These are phyloP conservation scores for Climacium dendroides DNA, from an alignment of 225 moss, liverwort and hornwort species.

Conservation along the genomic window DNA sequence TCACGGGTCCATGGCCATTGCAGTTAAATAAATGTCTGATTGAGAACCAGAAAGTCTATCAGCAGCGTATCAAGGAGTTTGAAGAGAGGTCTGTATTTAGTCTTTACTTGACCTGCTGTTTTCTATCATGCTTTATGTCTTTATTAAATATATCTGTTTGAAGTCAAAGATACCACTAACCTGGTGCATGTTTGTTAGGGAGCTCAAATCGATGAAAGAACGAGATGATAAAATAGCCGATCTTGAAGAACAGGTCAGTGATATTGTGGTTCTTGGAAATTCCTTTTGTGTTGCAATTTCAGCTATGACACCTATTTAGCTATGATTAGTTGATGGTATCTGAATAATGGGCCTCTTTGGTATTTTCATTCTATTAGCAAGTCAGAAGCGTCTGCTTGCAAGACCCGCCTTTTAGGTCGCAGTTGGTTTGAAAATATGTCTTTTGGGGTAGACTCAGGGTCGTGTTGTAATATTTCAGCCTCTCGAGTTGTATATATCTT, in stretches of 20 bases:
- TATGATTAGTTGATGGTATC: background rate
- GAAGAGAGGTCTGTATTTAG: constrained; percentile 54
- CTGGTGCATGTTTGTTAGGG: constrained; percentile 17
- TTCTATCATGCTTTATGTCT: background rate
- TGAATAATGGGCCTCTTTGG: background rate
- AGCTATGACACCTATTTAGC: background rate
- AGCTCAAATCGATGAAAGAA: constrained; percentile 24
- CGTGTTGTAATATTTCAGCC: background rate
- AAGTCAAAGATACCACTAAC: background rate
- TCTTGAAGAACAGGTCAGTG: constrained; percentile 79
- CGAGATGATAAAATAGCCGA: constrained; percentile 65
- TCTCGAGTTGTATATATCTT: background rate
- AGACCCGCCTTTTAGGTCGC: background rate
- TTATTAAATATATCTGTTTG: background rate
- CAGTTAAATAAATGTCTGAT: constrained; percentile 77
- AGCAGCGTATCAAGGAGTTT: constrained; percentile 62
- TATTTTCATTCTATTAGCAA: background rate
- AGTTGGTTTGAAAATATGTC: background rate
- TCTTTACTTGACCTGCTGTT: background rate
- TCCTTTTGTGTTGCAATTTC: background rate
- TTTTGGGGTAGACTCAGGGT: background rate
- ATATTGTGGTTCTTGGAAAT: background rate
- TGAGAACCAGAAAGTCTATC: constrained; percentile 75
- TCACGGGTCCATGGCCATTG: background rate
- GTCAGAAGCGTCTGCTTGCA: background rate